A percentile compares a stretch with the other conserved stretches of the same genome.
These are phyloP conservation scores for Candida dajiaensis DNA, from an alignment of 805 yeast species.

Conservation along the genomic window DNA sequence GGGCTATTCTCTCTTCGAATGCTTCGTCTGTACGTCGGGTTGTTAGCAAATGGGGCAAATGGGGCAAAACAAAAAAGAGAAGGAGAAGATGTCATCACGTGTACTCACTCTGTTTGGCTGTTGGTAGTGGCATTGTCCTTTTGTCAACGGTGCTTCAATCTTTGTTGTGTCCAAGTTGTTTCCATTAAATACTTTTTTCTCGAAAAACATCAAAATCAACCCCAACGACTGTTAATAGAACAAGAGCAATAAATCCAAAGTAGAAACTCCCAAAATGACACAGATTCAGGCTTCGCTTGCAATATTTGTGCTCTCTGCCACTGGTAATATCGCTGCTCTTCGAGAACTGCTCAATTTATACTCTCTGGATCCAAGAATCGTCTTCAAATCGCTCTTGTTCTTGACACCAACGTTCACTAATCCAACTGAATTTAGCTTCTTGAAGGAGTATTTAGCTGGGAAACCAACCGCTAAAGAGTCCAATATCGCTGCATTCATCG, in stretches of 20 bases:
- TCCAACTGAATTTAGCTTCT: neutral
- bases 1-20: neutral
- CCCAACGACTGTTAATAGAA: too few species aligned
- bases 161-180: too few species aligned
- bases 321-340: neutral
- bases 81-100: neutral
- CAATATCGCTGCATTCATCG: neutral
- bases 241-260: too few species aligned
- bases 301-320: neutral
- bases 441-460: neutral
- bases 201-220: neutral
- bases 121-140: neutral
- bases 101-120: neutral
- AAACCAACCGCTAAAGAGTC: neutral
- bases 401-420: neutral
- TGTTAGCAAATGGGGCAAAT: neutral
- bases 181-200: too few species aligned
- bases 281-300: neutral
- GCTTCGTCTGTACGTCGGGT: conserved; percentile 2
- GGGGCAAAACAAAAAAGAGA: too few species aligned
- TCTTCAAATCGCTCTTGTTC: neutral
- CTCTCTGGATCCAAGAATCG: neutral
- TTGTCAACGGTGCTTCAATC: too few species aligned
- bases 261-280: too few species aligned
- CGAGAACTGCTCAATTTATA: neutral